phyloP scores from a whole-genome alignment of 2,329 filamentous ascomycete genomes.

The Drechslerella stenobrocha region DNA sequence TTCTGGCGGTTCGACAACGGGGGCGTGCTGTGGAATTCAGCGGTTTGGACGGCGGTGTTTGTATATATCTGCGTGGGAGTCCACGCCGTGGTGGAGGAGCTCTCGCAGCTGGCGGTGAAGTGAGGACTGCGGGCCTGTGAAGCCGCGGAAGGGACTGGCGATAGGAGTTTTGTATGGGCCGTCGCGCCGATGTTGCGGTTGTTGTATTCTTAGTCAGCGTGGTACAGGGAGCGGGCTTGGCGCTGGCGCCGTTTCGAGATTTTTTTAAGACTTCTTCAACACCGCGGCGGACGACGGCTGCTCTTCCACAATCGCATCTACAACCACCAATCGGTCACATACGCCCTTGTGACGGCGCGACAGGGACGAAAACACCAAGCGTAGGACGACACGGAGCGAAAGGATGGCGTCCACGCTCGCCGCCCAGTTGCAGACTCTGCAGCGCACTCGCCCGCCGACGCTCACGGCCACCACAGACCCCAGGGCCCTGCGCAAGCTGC shows the following conservation, averaged over 20 bases:
- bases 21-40: conserved; percentile 55
- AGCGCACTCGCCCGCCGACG: conserved; percentile 72
- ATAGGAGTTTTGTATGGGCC: background rate
- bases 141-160: background rate
- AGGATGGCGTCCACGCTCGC: conserved; percentile 84
- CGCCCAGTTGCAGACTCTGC: conserved; percentile 90
- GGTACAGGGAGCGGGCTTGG: too few species aligned
- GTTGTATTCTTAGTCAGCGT: background rate
- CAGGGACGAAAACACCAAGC: background rate
- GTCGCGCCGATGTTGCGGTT: background rate
- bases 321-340: conserved; percentile 25
- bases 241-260: conserved; percentile 2
- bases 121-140: conserved; percentile 1
- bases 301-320: conserved; percentile 1
- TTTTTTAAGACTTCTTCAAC: conserved; percentile 5
- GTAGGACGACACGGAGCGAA: conserved; percentile 39
- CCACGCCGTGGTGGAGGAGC: conserved; percentile 55
- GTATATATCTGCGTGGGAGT: conserved; percentile 57
- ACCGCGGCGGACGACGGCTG: conserved; percentile 30
- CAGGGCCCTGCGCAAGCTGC: conserved; percentile 86
- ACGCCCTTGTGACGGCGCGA: too few species aligned
- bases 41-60: conserved; percentile 57
- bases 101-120: conserved; percentile 57
- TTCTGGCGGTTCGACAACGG: conserved; percentile 52
- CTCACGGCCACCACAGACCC: conserved; percentile 75